Percentiles rank a stretch among this genome's conserved stretches.
Evolutionary conservation across 495 filamentous ascomycete species (phyloP).

Genomic region (Tuber borchii): DNA sequence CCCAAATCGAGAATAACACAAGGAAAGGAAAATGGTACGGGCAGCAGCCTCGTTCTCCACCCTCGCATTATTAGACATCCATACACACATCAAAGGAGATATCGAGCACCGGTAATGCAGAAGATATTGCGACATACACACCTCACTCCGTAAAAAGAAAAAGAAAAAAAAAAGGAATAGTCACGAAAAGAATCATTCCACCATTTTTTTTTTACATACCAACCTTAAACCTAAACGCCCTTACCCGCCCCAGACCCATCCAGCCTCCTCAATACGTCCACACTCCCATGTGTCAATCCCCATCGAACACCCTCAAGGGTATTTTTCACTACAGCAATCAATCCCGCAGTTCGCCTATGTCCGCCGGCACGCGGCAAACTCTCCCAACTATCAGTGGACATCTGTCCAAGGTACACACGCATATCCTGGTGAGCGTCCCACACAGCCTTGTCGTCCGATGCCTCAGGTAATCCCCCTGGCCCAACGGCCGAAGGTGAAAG

Average conservation of each 20-base stretch:
- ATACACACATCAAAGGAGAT: background rate
- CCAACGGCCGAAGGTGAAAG: slow-evolving; percentile 26
- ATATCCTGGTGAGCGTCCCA: slow-evolving; percentile 40
- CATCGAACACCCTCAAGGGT: slow-evolving; percentile 35
- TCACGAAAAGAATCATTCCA: background rate
- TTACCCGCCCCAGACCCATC: slow-evolving; percentile 18
- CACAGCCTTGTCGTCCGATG: slow-evolving; percentile 29
- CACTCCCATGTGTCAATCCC: slow-evolving; percentile 38
- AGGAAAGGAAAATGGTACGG: slow-evolving; percentile 11
- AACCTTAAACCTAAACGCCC: slow-evolving; percentile 14
- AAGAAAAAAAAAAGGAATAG: background rate
- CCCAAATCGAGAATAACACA: slow-evolving; percentile 26
- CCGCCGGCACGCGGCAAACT: slow-evolving; percentile 30
- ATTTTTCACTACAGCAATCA: slow-evolving; percentile 33
- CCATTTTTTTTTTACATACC: background rate
- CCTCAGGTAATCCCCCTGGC: slow-evolving; percentile 21
- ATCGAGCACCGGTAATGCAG: background rate
- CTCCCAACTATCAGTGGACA: slow-evolving; percentile 40
- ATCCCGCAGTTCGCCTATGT: slow-evolving; percentile 29
- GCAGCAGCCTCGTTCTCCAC: background rate
- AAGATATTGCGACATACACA: background rate
- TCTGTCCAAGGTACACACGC: slow-evolving; percentile 35
- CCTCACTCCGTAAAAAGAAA: background rate
- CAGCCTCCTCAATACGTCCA: slow-evolving; percentile 36
- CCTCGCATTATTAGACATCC: background rate